phyloP scores from a whole-genome alignment of 768 basidiomycete genomes.

The Collybia sp. region DNA sequence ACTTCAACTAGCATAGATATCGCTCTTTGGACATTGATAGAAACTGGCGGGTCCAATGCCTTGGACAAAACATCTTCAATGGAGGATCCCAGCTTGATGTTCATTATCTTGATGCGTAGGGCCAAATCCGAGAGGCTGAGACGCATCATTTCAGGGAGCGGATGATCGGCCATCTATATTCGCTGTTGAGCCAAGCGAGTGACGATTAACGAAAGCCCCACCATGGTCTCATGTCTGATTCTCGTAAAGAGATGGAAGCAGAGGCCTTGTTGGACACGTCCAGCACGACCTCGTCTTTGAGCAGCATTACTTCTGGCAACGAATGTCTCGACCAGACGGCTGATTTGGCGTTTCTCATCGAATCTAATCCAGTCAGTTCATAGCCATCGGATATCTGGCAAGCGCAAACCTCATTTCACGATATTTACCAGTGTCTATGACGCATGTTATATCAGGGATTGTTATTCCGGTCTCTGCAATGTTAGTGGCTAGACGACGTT shows the following conservation, averaged over 20 bases:
- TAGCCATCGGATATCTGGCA: no score
- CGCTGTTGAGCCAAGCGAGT: background rate
- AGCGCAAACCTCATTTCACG: constrained; percentile 77
- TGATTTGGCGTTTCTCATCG: constrained; percentile 96
- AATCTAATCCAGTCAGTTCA: constrained; percentile 43
- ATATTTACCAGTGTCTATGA: constrained; percentile 92
- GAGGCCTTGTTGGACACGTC: constrained; percentile 83
- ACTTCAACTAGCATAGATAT: constrained; percentile 90
- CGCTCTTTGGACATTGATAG: constrained; percentile 86
- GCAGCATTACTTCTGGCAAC: constrained; percentile 89
- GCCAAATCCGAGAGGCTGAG: constrained; percentile 90
- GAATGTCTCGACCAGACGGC: constrained; percentile 86
- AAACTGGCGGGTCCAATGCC: constrained; percentile 85
- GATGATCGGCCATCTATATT: constrained; percentile 72
- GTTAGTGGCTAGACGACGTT: constrained; percentile 61
- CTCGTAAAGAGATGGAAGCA: constrained; percentile 97
- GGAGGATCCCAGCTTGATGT: constrained; percentile 74
- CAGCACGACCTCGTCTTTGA: constrained; percentile 86
- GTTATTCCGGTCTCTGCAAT: constrained; percentile 98
- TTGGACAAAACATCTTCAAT: constrained; percentile 88
- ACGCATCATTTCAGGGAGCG: constrained; percentile 93
- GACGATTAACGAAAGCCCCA: constrained; percentile 15
- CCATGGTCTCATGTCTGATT: constrained; percentile 76
- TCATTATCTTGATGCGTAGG: constrained; percentile 90
- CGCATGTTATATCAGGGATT: constrained; percentile 96